Conservation (phyloP, 2,329 filamentous ascomycete species). For the Aspergillus sp. region DNA sequence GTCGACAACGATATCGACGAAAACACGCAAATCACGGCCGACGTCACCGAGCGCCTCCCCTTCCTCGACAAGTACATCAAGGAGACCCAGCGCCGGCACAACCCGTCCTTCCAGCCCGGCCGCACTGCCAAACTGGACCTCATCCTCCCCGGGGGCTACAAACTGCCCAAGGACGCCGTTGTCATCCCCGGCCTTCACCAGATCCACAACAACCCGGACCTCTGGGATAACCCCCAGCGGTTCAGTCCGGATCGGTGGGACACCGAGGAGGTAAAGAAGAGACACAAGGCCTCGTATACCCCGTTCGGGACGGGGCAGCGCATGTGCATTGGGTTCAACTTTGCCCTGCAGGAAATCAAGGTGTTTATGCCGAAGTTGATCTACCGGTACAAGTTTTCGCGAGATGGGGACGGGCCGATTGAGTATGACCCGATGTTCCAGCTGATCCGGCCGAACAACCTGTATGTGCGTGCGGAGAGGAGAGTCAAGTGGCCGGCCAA, state of each 20-base stretch:
- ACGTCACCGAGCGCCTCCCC: constrained; percentile 39
- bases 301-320: constrained; percentile 51
- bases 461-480: constrained; percentile 15
- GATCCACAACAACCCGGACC: constrained; percentile 42
- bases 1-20: constrained; percentile 41
- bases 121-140: constrained; percentile 49
- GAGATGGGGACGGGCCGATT: constrained; percentile 43
- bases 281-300: constrained; percentile 45
- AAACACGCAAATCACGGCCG: constrained; percentile 38
- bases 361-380: constrained; percentile 47
- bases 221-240: constrained; percentile 50
- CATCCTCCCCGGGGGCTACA: constrained; percentile 52
- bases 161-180: constrained; percentile 43
- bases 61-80: constrained; percentile 43
- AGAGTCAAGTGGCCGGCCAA: constrained; percentile 18
- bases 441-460: constrained; percentile 18
- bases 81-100: constrained; percentile 52
- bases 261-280: constrained; percentile 43
- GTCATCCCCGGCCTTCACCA: constrained; percentile 43
- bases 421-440: constrained; percentile 22
- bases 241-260: constrained; percentile 56
- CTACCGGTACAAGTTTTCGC: constrained; percentile 48
- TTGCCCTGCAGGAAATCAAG: constrained; percentile 53
- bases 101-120: constrained; percentile 52
- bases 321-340: constrained; percentile 57